Percentiles rank a stretch among this genome's conserved stretches.
Conservation (phyloP, 768 basidiomycete species). For the Agrocybe pediades region DNA sequence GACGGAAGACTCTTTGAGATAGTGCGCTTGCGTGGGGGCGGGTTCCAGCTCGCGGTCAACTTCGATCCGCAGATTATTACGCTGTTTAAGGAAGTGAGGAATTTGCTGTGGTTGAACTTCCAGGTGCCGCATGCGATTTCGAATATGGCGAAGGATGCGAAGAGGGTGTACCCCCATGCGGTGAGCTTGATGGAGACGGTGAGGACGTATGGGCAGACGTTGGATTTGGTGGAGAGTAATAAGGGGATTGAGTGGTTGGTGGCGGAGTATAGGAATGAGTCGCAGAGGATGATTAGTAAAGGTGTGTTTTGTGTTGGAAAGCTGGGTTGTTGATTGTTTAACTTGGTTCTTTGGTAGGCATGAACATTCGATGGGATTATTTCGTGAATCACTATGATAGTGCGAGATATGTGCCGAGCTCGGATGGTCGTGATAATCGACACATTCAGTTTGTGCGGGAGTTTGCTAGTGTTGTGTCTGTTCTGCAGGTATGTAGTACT, state of each 20-base stretch:
- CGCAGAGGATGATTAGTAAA: slow-evolving; percentile 89
- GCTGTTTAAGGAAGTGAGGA: slow-evolving; percentile 97
- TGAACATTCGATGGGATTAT: slow-evolving; percentile 96
- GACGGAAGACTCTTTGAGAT: slow-evolving; percentile 94
- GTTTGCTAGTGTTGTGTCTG: slow-evolving; percentile 90
- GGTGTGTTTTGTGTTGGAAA: slow-evolving; percentile 46
- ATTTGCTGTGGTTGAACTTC: slow-evolving; percentile 94
- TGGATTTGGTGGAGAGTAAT: slow-evolving; percentile 88
- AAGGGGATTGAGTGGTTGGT: slow-evolving; percentile 93
- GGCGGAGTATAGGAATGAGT: slow-evolving; percentile 91
- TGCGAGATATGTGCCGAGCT: slow-evolving; percentile 66
- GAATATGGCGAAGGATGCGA: slow-evolving; percentile 98
- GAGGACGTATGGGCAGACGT: slow-evolving; percentile 94
- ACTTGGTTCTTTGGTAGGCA: slow-evolving; percentile 54
- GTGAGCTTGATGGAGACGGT: slow-evolving; percentile 99
- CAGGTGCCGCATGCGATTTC: slow-evolving; percentile 92
- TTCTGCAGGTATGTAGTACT: slow-evolving; percentile 70
- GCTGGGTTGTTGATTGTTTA: background rate
- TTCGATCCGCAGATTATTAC: slow-evolving; percentile 99
- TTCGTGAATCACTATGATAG: slow-evolving; percentile 95
- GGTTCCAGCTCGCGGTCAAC: slow-evolving; percentile 89
- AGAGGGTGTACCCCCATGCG: slow-evolving; percentile 96
- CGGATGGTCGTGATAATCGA: slow-evolving; percentile 81
- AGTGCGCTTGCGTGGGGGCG: slow-evolving; percentile 53
- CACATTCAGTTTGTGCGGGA: slow-evolving; percentile 95